Conservation (phyloP, 768 basidiomycete species). For the Lactifluus rugatus region DNA sequence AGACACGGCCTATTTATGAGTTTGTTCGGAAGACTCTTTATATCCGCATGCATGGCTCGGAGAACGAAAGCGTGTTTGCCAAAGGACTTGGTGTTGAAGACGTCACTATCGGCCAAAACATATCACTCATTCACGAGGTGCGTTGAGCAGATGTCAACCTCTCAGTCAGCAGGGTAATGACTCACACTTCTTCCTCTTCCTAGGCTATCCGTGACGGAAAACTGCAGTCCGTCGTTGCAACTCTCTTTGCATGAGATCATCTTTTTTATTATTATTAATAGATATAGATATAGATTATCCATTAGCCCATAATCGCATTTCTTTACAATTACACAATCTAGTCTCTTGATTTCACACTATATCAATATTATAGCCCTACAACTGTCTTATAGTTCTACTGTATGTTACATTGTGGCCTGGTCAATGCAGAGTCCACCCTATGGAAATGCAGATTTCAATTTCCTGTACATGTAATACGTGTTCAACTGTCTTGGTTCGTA, state of each 20-base stretch:
- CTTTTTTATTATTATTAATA: no score
- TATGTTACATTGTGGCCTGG: not conserved
- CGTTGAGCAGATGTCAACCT: not conserved
- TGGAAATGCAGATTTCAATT: not conserved
- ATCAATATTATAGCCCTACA: not conserved
- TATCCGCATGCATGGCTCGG: constrained; percentile 71
- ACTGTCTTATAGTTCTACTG: not conserved
- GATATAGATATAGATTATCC: not conserved
- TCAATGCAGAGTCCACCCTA: not conserved
- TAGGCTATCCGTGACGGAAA: constrained; percentile 61
- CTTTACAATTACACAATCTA: not conserved
- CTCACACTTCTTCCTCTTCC: not conserved
- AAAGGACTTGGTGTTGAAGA: constrained; percentile 61
- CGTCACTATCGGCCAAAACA: constrained; percentile 56
- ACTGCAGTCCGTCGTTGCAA: constrained; percentile 47
- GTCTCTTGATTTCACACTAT: not conserved
- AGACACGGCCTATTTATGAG: constrained; percentile 65
- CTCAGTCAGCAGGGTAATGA: not conserved
- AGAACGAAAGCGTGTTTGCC: constrained; percentile 53
- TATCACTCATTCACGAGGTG: constrained; percentile 68
- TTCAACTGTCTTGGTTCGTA: no score
- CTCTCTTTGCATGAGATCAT: constrained; percentile 32
- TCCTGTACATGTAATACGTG: no score
- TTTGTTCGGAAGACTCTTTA: constrained; percentile 63
- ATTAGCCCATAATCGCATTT: no score